Conservation (phyloP, 345 rosid genomes). For the Melaleuca alternifolia region DNA sequence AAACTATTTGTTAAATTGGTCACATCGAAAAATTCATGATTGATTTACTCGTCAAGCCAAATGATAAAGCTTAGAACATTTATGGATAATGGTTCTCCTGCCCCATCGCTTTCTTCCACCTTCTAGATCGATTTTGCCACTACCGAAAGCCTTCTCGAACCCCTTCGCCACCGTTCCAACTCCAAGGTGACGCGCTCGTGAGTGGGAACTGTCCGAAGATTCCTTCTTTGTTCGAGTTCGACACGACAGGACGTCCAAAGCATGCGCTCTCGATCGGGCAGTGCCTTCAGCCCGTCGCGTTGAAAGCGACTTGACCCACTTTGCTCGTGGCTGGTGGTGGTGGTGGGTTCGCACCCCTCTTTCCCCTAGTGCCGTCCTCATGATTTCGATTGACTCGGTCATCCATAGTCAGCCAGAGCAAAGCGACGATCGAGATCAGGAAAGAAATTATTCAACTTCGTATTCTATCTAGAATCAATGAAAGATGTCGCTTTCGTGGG, state of each 20-base stretch:
- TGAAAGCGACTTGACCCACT: too few species aligned
- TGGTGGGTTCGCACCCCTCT: background rate
- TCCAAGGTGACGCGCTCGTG: too few species aligned
- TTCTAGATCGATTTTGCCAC: too few species aligned
- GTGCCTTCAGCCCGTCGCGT: too few species aligned
- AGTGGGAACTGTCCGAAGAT: background rate
- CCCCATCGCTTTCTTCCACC: too few species aligned
- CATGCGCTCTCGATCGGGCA: background rate
- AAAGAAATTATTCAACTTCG: background rate
- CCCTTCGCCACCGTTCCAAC: too few species aligned
- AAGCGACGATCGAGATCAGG: background rate
- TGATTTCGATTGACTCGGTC: background rate
- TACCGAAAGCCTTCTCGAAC: too few species aligned
- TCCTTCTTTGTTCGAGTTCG: background rate
- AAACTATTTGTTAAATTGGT: too few species aligned
- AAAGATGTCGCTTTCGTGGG: background rate
- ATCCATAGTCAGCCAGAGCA: background rate
- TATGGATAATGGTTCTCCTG: too few species aligned
- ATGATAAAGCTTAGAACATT: too few species aligned
- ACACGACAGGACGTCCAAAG: background rate
- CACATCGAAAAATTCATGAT: too few species aligned
- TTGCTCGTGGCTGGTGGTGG: background rate
- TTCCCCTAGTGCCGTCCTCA: background rate
- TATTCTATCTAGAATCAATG: background rate
- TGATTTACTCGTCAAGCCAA: too few species aligned